Evolutionary conservation across 176 grass and related monocot species (phyloP).

Genomic region (Zea luxurians): DNA sequence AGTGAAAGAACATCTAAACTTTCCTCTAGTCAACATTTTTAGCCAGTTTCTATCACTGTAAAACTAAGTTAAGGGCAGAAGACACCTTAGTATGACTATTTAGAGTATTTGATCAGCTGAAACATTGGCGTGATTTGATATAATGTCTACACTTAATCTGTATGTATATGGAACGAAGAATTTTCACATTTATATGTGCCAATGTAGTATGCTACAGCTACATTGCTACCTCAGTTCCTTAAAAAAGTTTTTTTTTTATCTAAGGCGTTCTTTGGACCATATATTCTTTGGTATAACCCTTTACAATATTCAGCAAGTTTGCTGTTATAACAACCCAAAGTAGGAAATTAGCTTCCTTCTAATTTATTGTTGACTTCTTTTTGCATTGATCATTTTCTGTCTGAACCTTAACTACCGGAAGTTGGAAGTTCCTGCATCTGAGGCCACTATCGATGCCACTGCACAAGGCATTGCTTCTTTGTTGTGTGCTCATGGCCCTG

Average conservation of each 20-base stretch:
- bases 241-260: too few relatives aligned
- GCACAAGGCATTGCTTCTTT: conserved; percentile 98
- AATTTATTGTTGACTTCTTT: conserved; percentile 21
- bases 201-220: too few relatives aligned
- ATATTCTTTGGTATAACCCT: background rate
- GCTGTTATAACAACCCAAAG: background rate
- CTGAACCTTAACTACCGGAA: conserved; percentile 42
- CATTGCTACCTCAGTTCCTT: background rate
- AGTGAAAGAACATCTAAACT: conserved; percentile 20
- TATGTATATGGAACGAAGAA: background rate
- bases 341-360: conserved; percentile 12
- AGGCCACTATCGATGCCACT: conserved; percentile 91
- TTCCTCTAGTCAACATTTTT: too few relatives aligned
- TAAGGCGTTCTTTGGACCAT: background rate
- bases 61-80: conserved; percentile 3
- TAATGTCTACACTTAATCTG: background rate
- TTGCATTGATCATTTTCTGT: conserved; percentile 22
- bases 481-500: conserved; percentile 93
- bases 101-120: conserved; percentile 21
- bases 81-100: background rate
- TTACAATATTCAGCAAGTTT: conserved; percentile 7
- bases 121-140: conserved; percentile 12
- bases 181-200: too few relatives aligned
- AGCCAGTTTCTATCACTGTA: background rate
- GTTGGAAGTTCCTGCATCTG: conserved; percentile 84